Conservation (phyloP, 2,329 filamentous ascomycete genomes). For the Fusarium sp. region DNA sequence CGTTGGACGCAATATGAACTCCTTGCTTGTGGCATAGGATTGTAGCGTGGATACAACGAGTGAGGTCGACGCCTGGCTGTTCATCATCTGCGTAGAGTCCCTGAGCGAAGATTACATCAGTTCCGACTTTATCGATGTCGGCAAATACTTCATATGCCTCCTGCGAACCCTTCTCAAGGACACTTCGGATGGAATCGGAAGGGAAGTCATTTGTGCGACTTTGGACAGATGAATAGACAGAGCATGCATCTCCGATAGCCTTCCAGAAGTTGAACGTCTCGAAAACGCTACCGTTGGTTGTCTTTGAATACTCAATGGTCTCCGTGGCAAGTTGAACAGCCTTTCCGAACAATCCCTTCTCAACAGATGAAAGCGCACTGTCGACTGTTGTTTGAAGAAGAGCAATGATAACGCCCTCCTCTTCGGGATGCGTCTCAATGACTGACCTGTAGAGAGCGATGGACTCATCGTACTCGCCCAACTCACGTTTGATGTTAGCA, state of each 20-base stretch:
- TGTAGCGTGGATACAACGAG: conserved; percentile 72
- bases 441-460: conserved; percentile 81
- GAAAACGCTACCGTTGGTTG: conserved; percentile 68
- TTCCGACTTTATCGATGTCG: conserved; percentile 73
- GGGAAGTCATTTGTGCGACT: conserved; percentile 73
- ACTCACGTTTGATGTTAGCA: conserved; percentile 90
- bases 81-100: conserved; percentile 60
- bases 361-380: conserved; percentile 78
- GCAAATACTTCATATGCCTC: conserved; percentile 70
- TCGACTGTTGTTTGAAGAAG: conserved; percentile 90
- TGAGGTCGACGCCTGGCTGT: conserved; percentile 61
- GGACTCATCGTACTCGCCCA: conserved; percentile 89
- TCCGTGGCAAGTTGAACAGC: conserved; percentile 76
- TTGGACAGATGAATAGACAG: conserved; percentile 83
- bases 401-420: conserved; percentile 89
- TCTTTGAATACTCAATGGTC: conserved; percentile 74
- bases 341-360: conserved; percentile 88
- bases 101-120: conserved; percentile 57
- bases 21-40: conserved; percentile 91
- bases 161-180: conserved; percentile 68
- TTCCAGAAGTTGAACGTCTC: conserved; percentile 97
- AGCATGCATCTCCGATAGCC: conserved; percentile 86
- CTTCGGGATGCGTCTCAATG: conserved; percentile 72
- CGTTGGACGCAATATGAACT: conserved; percentile 75
- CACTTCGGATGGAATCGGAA: conserved; percentile 61